Evolutionary conservation across 805 yeast genomes (phyloP), one percentile per base, ranked within the genome.

Genomic region (Candida jianshihensis): DNA sequence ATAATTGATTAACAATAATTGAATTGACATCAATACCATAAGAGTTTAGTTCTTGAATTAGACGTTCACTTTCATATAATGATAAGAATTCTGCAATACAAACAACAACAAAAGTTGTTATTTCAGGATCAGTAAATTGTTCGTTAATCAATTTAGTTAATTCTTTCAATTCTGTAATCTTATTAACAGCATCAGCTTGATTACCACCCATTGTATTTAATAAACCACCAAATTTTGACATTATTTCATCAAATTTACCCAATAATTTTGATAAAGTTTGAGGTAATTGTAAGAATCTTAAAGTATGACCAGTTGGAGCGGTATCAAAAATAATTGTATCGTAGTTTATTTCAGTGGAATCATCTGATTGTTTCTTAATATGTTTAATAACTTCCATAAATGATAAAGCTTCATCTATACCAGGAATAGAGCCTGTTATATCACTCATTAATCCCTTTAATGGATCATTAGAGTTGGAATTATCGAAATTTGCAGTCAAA

Each of bases 221-320:
- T 81, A 92, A 73, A 19, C 97, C 97, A 1, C 97, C 99, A 50
- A 92, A 73, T 53, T 75, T 77, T 12, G 89, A 82, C 29, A 90
- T 78, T 38, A 92, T 71, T 50, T 87, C 95, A 51, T 88, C 80
- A 59, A 92, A 80, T 56, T 90, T 92, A 34, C 82, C 80, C 48
- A 92, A 70, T 26, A 95, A 72, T 58, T 86, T 87, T 51, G 88
- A 94, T 43, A 92, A 67, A 4, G 96, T 89, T 20, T 94, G 75
- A 26, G 99, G 99, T 53, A 92, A 75, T 62, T 89, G 96, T 59
- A 92, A 70, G 61, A 92, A 92, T 54, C 99, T 77, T 51, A 92
- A 69, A 3, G 98, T 92, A 63, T 92, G 99, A 26, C 99, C 99
- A 0, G 99, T 92, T 50, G 99, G 99, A 0, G 99, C 98, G n/a